Evolutionary conservation across 768 basidiomycete genomes (phyloP).

Genomic region (Clavulina sp.): DNA sequence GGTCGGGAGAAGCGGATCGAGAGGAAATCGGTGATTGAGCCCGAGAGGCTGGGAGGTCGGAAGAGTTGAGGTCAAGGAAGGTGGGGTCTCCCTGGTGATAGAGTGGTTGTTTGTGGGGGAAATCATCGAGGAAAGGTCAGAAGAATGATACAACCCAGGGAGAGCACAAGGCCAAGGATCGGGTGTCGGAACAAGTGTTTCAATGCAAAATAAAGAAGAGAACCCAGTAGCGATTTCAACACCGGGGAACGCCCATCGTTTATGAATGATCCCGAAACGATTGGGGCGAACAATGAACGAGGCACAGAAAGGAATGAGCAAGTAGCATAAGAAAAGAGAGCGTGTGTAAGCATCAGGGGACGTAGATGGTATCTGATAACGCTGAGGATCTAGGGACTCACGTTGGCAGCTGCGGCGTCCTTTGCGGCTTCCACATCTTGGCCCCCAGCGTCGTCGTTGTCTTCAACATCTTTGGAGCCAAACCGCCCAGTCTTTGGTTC

Average conservation of each 20-base stretch:
- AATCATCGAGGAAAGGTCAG: too few relatives aligned
- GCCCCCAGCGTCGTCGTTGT: not conserved
- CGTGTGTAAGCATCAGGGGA: not conserved
- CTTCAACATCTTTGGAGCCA: not conserved
- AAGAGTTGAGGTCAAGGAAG: constrained; percentile 6
- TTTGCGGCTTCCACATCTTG: not conserved
- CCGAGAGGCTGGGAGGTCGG: not conserved
- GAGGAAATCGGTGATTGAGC: constrained; percentile 1
- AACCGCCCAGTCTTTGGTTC: not conserved
- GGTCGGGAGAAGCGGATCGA: not conserved
- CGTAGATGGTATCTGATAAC: not conserved
- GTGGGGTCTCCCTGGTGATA: constrained; percentile 1
- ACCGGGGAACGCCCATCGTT: too few relatives aligned
- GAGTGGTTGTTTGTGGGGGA: too few relatives aligned
- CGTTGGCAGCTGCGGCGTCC: not conserved
- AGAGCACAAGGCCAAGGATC: too few relatives aligned
- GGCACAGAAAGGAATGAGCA: too few relatives aligned
- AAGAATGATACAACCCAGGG: too few relatives aligned
- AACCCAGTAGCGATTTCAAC: too few relatives aligned
- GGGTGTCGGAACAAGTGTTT: too few relatives aligned
- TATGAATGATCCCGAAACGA: too few relatives aligned
- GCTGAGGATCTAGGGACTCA: not conserved
- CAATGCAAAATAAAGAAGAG: too few relatives aligned
- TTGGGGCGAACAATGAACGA: too few relatives aligned
- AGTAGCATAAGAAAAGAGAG: too few relatives aligned